Conservation (phyloP, 148 eudicot genomes). For the Selenicereus undatus region DNA sequence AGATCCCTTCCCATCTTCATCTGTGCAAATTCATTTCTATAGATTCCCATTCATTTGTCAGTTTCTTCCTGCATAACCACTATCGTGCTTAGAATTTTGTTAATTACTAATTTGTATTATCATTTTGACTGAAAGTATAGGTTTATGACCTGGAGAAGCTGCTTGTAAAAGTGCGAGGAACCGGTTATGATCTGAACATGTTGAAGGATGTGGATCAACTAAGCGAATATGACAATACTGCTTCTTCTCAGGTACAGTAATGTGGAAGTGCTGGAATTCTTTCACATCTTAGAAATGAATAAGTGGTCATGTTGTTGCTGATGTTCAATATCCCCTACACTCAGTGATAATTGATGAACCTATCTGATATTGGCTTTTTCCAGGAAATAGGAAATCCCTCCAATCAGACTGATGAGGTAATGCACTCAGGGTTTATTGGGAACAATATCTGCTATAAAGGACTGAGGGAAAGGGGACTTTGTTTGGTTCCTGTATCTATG, state of each 20-base stretch:
- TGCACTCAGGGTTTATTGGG: conserved; percentile 15
- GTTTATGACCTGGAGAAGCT: conserved; percentile 13
- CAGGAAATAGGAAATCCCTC: conserved; percentile 13
- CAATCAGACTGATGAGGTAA: conserved; percentile 13
- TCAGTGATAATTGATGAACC: conserved; percentile 11
- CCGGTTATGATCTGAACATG: conserved; percentile 11
- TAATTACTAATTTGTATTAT: not conserved
- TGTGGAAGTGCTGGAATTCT: not conserved
- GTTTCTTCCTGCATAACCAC: not conserved
- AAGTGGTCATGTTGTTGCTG: not conserved
- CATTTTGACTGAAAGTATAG: not conserved
- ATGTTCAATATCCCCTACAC: too few species aligned
- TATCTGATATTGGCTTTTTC: not conserved
- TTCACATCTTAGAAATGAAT: conserved; percentile 1
- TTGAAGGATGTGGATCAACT: not conserved
- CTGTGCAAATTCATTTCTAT: not conserved
- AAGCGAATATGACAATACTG: not conserved
- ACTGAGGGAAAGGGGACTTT: conserved; percentile 27
- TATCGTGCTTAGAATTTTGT: not conserved
- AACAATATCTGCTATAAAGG: conserved; percentile 15
- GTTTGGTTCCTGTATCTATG: conserved; percentile 31
- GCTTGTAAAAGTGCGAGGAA: not conserved
- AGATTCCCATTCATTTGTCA: not conserved
- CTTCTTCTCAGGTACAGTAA: conserved; percentile 18
- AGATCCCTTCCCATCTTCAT: not conserved